Evolutionary conservation across 2,329 filamentous ascomycete species (phyloP), one percentile per base, ranked within the genome.

Genomic region (Ceratocystis huliohia): DNA sequence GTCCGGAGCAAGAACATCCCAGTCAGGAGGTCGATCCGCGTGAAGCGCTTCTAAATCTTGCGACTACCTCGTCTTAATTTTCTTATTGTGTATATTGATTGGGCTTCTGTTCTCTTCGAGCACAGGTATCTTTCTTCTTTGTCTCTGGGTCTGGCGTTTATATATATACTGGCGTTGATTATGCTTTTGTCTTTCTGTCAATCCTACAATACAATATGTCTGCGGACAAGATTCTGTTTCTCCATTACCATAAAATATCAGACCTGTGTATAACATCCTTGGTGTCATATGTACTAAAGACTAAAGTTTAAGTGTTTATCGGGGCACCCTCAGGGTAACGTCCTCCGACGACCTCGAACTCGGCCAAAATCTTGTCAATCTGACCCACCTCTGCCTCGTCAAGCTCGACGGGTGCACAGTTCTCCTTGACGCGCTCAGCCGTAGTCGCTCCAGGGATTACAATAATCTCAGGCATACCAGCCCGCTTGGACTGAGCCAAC

Each of bases 391-490:
- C 84, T 3, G 76, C 77, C 1, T 78, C 75, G 1, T 75, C 79
- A 59, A 86, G 72, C 0, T 79, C 74, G 4, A 84, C 75, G 45
- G 76, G 69, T 68, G 77, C 79, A 41, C 78, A 74, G 70, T 89
- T 89, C 77, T 88, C 86, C n/a, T 76, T 71, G 10, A 88, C 78
- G 25, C 85, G 78, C 46, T 76, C 78, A 8, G 75, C 76, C 3
- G 78, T 83, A 0, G 82, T 83, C 7, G 86, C 82, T 2, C 86
- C 86, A 0, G 86, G 87, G 68, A 89, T 88, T 5, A 86, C 85
- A 63, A 89, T 81, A 68, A 88, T 81, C 17, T 71, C 73, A 25
- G 81, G 82, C 78, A 82, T 79, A 48, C 81, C 83, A 5, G 80
- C 77, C 45, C 76, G 77, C 64, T 74, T 75, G 53, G 78, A 80